Conservation (phyloP, 1,139 yeast species). For the Debaryomyces robertsiae region DNA sequence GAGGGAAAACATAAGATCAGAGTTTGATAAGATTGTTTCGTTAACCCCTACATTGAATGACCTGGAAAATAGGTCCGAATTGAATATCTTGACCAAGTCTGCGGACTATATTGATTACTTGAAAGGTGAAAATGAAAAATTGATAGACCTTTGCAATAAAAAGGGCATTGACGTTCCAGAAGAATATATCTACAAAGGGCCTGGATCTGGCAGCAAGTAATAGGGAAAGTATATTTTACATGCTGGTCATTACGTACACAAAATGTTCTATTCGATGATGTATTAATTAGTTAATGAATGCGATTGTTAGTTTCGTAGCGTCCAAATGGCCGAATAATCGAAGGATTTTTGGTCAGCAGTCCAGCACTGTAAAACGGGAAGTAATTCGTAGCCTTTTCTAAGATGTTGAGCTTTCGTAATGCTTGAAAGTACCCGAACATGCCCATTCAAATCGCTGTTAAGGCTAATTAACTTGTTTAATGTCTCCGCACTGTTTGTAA, state of each 20-base stretch:
- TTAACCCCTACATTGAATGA: slow-evolving; percentile 46
- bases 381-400: slow-evolving; percentile 1
- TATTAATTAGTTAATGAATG: slow-evolving; percentile 5
- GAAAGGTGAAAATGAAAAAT: slow-evolving; percentile 40
- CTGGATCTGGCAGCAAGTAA: slow-evolving; percentile 25
- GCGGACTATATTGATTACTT: slow-evolving; percentile 49
- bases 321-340: slow-evolving; percentile 26
- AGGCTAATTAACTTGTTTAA: slow-evolving; percentile 16
- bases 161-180: slow-evolving; percentile 44
- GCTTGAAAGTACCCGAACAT: slow-evolving; percentile 17
- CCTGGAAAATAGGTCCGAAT: slow-evolving; percentile 48
- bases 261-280: slow-evolving; percentile 1
- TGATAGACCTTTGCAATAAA: slow-evolving; percentile 36
- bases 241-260: background rate
- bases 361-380: slow-evolving; percentile 9
- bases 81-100: slow-evolving; percentile 47
- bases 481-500: slow-evolving; percentile 20
- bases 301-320: slow-evolving; percentile 18
- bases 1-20: slow-evolving; percentile 49
- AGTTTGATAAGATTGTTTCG: slow-evolving; percentile 47
- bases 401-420: slow-evolving; percentile 2
- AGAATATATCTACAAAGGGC: slow-evolving; percentile 43
- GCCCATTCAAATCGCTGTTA: slow-evolving; percentile 9
- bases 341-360: slow-evolving; percentile 19
- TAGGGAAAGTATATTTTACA: slow-evolving; percentile 14